Percentiles rank a stretch among this genome's conserved stretches.
These are phyloP conservation scores for Penicillium rolfsii DNA, from an alignment of 2,329 filamentous ascomycete genomes.

Conservation along the genomic window DNA sequence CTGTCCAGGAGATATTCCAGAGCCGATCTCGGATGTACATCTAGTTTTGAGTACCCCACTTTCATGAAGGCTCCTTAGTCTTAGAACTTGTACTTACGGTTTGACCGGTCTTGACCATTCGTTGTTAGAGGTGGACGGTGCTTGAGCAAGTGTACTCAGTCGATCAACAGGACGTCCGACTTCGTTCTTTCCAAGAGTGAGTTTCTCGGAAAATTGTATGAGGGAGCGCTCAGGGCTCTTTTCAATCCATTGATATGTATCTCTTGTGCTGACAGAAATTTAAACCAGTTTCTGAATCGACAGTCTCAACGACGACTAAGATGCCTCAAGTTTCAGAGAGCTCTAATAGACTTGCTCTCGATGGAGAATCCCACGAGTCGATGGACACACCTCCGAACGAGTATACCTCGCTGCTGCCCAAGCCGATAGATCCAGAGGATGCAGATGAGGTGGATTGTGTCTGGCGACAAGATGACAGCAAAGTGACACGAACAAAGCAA, in stretches of 20 bases:
- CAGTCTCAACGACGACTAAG: neutral
- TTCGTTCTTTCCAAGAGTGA: neutral
- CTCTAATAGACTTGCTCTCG: neutral
- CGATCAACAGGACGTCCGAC: neutral
- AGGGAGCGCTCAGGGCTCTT: neutral
- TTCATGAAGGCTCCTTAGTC: neutral
- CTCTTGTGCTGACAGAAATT: neutral
- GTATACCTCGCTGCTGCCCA: slow-evolving; percentile 36
- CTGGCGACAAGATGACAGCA: neutral
- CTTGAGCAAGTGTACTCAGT: neutral
- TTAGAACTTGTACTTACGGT: neutral
- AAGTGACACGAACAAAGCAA: slow-evolving; percentile 34
- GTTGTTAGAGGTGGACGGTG: neutral
- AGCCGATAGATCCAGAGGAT: slow-evolving; percentile 16
- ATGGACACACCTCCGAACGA: slow-evolving; percentile 23
- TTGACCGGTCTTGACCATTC: neutral
- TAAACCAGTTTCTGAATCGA: neutral
- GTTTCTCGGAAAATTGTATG: neutral
- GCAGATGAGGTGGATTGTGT: neutral
- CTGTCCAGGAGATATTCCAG: neutral
- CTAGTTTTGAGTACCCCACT: neutral
- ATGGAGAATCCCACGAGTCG: neutral
- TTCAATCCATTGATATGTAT: no score
- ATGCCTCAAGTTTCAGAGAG: neutral
- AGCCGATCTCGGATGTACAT: neutral